Base-by-base conservation (phyloP, 2,329 filamentous ascomycete species). In the Microsporum canis region DNA sequence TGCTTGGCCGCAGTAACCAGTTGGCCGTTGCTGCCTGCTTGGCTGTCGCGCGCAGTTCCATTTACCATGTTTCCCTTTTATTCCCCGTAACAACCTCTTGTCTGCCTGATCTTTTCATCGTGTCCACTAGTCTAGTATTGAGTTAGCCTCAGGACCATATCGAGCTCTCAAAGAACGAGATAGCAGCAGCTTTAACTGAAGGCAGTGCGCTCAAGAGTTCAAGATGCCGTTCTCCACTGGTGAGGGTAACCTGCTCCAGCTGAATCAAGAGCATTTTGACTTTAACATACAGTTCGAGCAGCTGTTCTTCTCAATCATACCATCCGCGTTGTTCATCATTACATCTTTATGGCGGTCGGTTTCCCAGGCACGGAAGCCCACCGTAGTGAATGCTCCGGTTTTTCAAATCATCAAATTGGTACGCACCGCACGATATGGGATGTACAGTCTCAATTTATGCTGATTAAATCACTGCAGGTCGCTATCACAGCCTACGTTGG, bases 391-490 rank as follows among this genome's bases (percentile, higher is more conserved):
- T 57, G 55, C 55, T 14, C 55, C 55, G 55, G 55, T 57, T 36
- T 57, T 57, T 49, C 55, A 57, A 27, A 7, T 57, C 55, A 57
- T 57, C 29, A 57, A 38, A 57, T 3, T 39, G 55, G 55, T 57
- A 49, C 45, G 5, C 27, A 17, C 1, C 45, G 27, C n/a, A 49
- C 2, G 1, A 23, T 29, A 17, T 14, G 2, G 17, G 45, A 17
- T 17, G 5, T 49, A 14, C n/a, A 17, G 5, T 5, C 45, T 49
- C 12, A 29, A 49, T 23, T 23, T 5, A 29, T 49, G 45, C 45
- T 49, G 45, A 49, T 49, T 29, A 49, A 5, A 6, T 6, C 12
- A 7, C 2, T 29, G 5, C 12, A 49, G 45, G 5, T 5, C n/a
- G 5, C 45, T 14, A 49, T 49, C 5, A 29, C 45, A 49, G n/a